Evolutionary conservation across 805 yeast species (phyloP).

Genomic region (Wickerhamomyces bovis): DNA sequence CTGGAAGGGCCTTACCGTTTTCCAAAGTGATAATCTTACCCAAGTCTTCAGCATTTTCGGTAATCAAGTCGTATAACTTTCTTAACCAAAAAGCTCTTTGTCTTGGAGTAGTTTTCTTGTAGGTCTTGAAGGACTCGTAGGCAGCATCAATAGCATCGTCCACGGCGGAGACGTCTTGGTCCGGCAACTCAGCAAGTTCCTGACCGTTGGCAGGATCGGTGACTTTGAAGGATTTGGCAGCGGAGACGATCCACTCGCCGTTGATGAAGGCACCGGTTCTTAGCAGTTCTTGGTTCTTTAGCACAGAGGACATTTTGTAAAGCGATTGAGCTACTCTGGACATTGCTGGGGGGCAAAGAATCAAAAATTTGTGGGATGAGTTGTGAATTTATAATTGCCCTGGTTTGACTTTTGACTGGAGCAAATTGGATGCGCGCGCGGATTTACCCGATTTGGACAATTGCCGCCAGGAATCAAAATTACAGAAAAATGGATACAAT

Average conservation of each 20-base stretch:
- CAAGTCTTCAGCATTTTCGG: slow-evolving; percentile 50
- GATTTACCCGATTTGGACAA: neutral
- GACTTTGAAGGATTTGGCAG: slow-evolving; percentile 49
- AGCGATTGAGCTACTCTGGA: neutral
- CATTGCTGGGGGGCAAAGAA: neutral
- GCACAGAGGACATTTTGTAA: neutral
- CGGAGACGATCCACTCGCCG: slow-evolving; percentile 61
- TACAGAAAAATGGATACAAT: no score
- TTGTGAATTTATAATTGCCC: neutral
- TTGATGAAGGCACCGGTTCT: slow-evolving; percentile 59
- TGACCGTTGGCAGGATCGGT: slow-evolving; percentile 70
- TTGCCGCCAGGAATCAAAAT: neutral
- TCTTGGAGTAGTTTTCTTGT: slow-evolving; percentile 41
- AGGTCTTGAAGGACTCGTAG: slow-evolving; percentile 37
- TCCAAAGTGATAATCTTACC: slow-evolving; percentile 53
- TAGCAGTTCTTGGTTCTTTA: slow-evolving; percentile 40
- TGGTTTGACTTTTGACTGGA: no score
- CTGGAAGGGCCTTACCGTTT: slow-evolving; percentile 52
- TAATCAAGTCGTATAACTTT: slow-evolving; percentile 43
- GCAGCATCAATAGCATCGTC: slow-evolving; percentile 51
- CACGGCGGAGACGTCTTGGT: slow-evolving; percentile 52
- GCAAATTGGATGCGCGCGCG: neutral
- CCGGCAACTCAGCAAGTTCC: slow-evolving; percentile 52
- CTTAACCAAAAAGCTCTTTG: slow-evolving; percentile 47
- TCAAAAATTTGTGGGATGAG: neutral